These are phyloP conservation scores for Lathyrus aphaca DNA, from an alignment of 306 rosid species.

Conservation along the genomic window DNA sequence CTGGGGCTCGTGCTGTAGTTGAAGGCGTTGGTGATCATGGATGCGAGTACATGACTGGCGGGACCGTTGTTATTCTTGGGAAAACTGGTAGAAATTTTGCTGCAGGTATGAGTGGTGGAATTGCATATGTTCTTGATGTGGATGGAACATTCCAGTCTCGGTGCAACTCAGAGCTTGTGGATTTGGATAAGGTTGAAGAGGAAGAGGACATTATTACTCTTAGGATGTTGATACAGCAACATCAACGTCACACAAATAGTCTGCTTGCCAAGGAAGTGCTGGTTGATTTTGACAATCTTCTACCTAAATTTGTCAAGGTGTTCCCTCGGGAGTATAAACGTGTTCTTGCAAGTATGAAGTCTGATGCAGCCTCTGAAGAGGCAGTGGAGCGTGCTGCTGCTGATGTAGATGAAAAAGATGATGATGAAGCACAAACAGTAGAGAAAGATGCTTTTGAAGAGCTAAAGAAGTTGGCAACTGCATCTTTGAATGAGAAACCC, in stretches of 20 bases:
- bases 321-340: conserved; percentile 91
- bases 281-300: conserved; percentile 65
- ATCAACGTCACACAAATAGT: conserved; percentile 93
- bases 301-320: conserved; percentile 89
- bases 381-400: conserved; percentile 43
- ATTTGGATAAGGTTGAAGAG: conserved; percentile 84
- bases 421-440: conserved; percentile 58
- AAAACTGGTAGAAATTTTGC: conserved; percentile 97
- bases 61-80: conserved; percentile 92
- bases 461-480: conserved; percentile 82
- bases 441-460: conserved; percentile 92
- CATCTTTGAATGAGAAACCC: conserved; percentile 66
- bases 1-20: conserved; percentile 95
- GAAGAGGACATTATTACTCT: conserved; percentile 78
- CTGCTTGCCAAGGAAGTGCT: conserved; percentile 80
- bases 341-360: conserved; percentile 68
- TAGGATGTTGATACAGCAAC: conserved; percentile 93
- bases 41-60: conserved; percentile 99
- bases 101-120: conserved; percentile 99
- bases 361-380: conserved; percentile 55
- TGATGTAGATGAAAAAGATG: conserved; percentile 53
- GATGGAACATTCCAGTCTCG: conserved; percentile 72
- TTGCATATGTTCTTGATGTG: conserved; percentile 81
- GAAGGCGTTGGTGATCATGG: conserved; percentile 99
- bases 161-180: conserved; percentile 92